Percentiles rank a stretch among this genome's conserved stretches.
phyloP scores from a whole-genome alignment of 768 basidiomycete species.

The Boletus sp. region DNA sequence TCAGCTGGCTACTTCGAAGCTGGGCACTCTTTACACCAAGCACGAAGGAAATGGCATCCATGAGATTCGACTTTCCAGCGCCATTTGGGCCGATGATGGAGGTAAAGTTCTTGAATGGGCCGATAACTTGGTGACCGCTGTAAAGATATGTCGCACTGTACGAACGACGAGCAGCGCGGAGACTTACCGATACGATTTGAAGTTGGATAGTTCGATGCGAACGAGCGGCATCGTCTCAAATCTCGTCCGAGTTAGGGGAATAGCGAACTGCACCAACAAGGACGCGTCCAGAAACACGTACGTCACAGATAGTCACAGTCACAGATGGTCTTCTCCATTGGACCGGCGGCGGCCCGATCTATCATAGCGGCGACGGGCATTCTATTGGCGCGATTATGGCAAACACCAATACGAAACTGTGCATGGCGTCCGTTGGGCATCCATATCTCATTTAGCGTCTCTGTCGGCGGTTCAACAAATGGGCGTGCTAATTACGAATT shows the following conservation, averaged over 20 bases:
- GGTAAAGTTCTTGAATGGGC: slow-evolving; percentile 91
- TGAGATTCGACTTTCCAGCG: slow-evolving; percentile 97
- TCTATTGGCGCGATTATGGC: too few relatives aligned
- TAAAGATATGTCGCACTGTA: slow-evolving; percentile 3
- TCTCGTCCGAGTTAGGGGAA: slow-evolving; percentile 22
- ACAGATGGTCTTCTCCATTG: not conserved
- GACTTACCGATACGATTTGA: slow-evolving; percentile 87
- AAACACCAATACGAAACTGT: too few relatives aligned
- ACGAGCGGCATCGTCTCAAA: slow-evolving; percentile 63
- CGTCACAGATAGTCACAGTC: slow-evolving; percentile 27
- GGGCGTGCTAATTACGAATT: not conserved
- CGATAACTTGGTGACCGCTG: slow-evolving; percentile 82
- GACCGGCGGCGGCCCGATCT: too few relatives aligned
- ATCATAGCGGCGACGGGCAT: too few relatives aligned
- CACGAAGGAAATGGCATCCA: slow-evolving; percentile 99
- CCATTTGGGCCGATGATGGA: slow-evolving; percentile 99
- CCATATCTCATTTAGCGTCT: too few relatives aligned
- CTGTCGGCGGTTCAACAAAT: too few relatives aligned
- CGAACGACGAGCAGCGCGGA: not conserved
- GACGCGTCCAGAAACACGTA: slow-evolving; percentile 26
- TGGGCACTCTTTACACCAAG: slow-evolving; percentile 94
- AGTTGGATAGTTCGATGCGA: slow-evolving; percentile 90
- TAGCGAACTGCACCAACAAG: slow-evolving; percentile 12
- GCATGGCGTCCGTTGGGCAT: too few relatives aligned
- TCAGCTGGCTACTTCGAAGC: slow-evolving; percentile 88